Evolutionary conservation across 2,329 filamentous ascomycete genomes (phyloP), one percentile per base, ranked within the genome.

Genomic region (Neodidymelliopsis sp.): DNA sequence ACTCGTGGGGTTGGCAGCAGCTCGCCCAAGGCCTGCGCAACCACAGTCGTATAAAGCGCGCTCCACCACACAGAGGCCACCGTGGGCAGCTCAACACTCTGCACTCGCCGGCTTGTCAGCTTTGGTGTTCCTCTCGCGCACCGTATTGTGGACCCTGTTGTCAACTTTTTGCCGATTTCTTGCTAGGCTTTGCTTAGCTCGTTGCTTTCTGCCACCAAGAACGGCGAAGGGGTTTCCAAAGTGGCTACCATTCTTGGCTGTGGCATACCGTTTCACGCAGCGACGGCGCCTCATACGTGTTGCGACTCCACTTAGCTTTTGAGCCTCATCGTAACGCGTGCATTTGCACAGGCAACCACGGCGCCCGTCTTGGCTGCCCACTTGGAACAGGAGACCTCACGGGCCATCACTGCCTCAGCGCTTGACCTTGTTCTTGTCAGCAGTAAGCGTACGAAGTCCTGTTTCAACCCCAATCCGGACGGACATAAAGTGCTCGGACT

Each of bases 261-360:
- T 31, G 35, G 50, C 34, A 43, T 56, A 47, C 54, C 22, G 60
- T 62, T 61, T 61, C 59, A 57, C 38, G 41, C 56, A 53, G 53
- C 54, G 45, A 48, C 60, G 38, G 51, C 44, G 53, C 52, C 51
- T 55, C 52, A 59, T 57, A 60, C 60, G 41, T 39, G 40, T 45
- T 40, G 47, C 36, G 30, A 45, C 47, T 41, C 47, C 60, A 57
- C 58, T 62, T 53, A 44, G 19, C 51, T 47, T 53, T 49, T 53
- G 52, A 59, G 42, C 33, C 52, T 48, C 43, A 50, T 33, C 12
- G n/a, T 27, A 38, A 33, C 33, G 42, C 30, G 41, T 37, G 40
- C 49, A 45, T 38, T 44, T 40, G 43, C 47, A 41, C 46, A 49
- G 34, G 35, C 35, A 34, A 34, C 46, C 35, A 41, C 44, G 31